Evolutionary conservation across 2,329 filamentous ascomycete genomes (phyloP), one percentile per base, ranked within the genome.

Genomic region (Monosporascus ibericus): DNA sequence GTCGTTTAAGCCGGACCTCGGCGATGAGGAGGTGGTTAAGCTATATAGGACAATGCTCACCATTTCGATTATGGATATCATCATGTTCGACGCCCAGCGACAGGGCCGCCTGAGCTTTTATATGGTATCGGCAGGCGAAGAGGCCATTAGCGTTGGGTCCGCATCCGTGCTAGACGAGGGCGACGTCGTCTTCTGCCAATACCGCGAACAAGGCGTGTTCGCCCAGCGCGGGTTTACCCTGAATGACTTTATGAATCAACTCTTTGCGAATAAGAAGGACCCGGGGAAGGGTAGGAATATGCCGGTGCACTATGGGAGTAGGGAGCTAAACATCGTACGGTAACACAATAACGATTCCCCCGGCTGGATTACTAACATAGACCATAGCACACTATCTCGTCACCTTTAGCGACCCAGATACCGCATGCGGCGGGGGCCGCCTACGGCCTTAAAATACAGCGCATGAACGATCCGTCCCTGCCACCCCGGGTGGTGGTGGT

Each of bases 41-140:
- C 70, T 85, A 49, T 86, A 86, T 68, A 78, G 73, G 54, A 81
- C 85, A 62, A 87, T 88, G 85, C 63, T 87, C 9, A 79, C 76
- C 37, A 75, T 86, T 9, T 84, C 87, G 52, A 88, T 97, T 60
- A 94, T 99, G 90, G 94, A 99, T 67, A 71, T 95, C 51, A 88
- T 97, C 68, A 97, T 97, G 92, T 96, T 96, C 65, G 94, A 99
- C 65, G 92, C 94, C 0, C 94, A 99, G 72, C 80, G 94, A 46
- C 94, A 99, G 71, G 92, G 92, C n/a, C 84, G 90, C 20, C 73
- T 96, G 52, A 92, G 87, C 69, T 99, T 99, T 72, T 99, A 99
- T 72, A 97, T 99, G 89, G 92, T 92, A 65, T 92, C 88, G 38
- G 89, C 91, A 0, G 92, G 92, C 53, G 92, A 96, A 74, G 94